Evolutionary conservation across 495 filamentous ascomycete genomes (phyloP).

Genomic region (Tuber melanosporum): DNA sequence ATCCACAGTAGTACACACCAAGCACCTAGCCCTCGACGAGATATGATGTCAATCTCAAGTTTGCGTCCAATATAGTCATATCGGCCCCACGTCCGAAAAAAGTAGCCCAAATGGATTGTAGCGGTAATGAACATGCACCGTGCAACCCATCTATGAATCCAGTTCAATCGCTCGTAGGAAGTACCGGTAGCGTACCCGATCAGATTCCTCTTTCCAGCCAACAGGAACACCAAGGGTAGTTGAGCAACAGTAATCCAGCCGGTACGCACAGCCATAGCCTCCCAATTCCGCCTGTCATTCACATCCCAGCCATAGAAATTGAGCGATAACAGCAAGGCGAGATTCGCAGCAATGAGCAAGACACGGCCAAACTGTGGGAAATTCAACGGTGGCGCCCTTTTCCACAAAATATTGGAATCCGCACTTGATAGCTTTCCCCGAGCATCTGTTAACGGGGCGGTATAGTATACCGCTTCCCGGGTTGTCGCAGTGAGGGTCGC

Average conservation of each 20-base stretch:
- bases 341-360: conserved; percentile 52
- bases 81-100: conserved; percentile 60
- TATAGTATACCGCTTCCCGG: conserved; percentile 62
- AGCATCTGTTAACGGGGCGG: conserved; percentile 45
- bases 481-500: conserved; percentile 63
- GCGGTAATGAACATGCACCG: conserved; percentile 67
- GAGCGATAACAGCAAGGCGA: conserved; percentile 53
- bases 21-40: conserved; percentile 63
- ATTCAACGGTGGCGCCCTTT: conserved; percentile 44
- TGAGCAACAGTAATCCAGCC: conserved; percentile 74
- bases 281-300: conserved; percentile 50
- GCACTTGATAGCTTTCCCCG: conserved; percentile 16
- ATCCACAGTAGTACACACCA: conserved; percentile 71
- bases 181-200: conserved; percentile 61
- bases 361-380: conserved; percentile 55
- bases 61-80: conserved; percentile 58
- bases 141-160: conserved; percentile 76
- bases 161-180: conserved; percentile 71
- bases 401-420: background rate
- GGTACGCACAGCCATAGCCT: conserved; percentile 67
- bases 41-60: conserved; percentile 57
- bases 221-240: conserved; percentile 70
- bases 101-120: conserved; percentile 68
- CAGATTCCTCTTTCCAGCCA: conserved; percentile 72
- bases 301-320: conserved; percentile 45